Evolutionary conservation across 1,139 yeast species (phyloP).

Genomic region (Hyphopichia buzzinii): DNA sequence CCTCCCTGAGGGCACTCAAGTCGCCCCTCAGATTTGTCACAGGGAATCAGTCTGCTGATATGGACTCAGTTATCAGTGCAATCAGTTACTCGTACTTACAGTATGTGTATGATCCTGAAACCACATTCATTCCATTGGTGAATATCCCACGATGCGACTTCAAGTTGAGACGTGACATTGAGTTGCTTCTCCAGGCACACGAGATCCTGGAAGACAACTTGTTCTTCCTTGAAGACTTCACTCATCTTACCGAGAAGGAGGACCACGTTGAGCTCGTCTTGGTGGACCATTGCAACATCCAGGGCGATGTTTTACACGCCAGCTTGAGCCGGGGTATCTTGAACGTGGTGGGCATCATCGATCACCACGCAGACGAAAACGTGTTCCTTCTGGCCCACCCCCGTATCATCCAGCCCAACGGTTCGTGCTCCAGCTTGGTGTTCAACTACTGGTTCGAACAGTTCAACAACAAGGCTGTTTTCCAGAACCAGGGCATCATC

Average conservation of each 20-base stretch:
- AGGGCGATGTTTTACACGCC: slow-evolving; percentile 41
- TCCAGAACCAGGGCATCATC: slow-evolving; percentile 34
- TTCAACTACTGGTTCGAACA: slow-evolving; percentile 55
- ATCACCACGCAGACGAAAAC: slow-evolving; percentile 81
- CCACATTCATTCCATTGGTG: slow-evolving; percentile 58
- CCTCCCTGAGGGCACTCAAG: slow-evolving; percentile 13
- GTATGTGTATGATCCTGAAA: slow-evolving; percentile 20
- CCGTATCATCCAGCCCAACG: slow-evolving; percentile 57
- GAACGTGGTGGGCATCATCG: slow-evolving; percentile 63
- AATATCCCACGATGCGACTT: slow-evolving; percentile 71
- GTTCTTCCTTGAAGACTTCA: slow-evolving; percentile 65
- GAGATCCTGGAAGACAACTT: slow-evolving; percentile 50
- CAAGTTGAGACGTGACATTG: slow-evolving; percentile 67
- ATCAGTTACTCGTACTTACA: slow-evolving; percentile 65
- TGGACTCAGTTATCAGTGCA: slow-evolving; percentile 83
- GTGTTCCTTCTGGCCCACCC: slow-evolving; percentile 51
- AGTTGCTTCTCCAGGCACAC: slow-evolving; percentile 47
- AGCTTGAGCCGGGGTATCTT: slow-evolving; percentile 21
- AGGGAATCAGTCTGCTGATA: slow-evolving; percentile 83
- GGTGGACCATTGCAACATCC: slow-evolving; percentile 81
- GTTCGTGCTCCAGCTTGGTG: slow-evolving; percentile 79
- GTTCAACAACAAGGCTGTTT: slow-evolving; percentile 17
- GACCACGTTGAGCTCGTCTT: slow-evolving; percentile 44
- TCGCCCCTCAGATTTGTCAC: slow-evolving; percentile 51
- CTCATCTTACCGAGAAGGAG: slow-evolving; percentile 14